Conservation (phyloP, 139 green algal species). For the Chlamydomonas applanata region DNA sequence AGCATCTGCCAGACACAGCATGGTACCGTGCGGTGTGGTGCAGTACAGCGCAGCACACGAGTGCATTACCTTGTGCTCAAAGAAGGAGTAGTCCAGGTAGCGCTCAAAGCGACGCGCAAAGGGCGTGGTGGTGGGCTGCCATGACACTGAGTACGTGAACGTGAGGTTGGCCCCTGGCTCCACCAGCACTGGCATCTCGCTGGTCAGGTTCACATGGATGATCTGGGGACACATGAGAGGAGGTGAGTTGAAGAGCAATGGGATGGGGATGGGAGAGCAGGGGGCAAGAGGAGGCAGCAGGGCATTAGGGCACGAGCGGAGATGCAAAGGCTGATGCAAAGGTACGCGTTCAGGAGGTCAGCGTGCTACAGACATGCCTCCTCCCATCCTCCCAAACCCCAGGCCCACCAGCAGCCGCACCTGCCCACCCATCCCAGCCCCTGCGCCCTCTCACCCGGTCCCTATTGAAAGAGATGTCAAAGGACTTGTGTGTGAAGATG, state of each 20-base stretch:
- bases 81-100: conserved; percentile 98
- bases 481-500: conserved; percentile 92
- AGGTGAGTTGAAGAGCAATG: neutral
- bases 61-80: conserved; percentile 88
- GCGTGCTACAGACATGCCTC: no score
- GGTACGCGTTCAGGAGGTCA: no score
- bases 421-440: no score
- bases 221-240: conserved; percentile 75
- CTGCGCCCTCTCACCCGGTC: conserved; percentile 64
- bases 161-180: conserved; percentile 57
- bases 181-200: conserved; percentile 65
- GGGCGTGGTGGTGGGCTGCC: conserved; percentile 65
- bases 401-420: no score
- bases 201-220: conserved; percentile 95
- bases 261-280: neutral
- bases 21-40: no score
- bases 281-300: neutral
- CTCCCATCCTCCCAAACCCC: no score
- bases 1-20: no score
- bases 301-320: neutral
- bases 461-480: conserved; percentile 93
- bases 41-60: no score
- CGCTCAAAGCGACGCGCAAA: conserved; percentile 90
- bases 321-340: no score
- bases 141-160: conserved; percentile 91